phyloP scores from a whole-genome alignment of 2,329 filamentous ascomycete species.

The Colletotrichum shisoi region DNA sequence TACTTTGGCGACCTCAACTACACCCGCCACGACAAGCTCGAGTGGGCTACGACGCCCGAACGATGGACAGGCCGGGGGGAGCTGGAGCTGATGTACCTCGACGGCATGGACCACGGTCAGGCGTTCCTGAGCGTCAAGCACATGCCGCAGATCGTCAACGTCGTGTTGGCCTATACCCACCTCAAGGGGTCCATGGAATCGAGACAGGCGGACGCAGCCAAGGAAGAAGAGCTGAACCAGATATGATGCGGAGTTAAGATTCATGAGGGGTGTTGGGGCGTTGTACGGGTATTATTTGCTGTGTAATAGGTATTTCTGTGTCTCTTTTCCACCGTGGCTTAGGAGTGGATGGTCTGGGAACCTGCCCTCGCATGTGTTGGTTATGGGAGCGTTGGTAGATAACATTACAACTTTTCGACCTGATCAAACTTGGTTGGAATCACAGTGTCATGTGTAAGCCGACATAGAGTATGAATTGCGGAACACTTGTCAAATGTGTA shows the following conservation, averaged over 20 bases:
- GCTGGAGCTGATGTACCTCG: slow-evolving; percentile 43
- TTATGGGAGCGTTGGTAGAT: not conserved
- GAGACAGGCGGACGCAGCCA: slow-evolving; percentile 21
- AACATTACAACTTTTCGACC: not conserved
- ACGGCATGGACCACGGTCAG: slow-evolving; percentile 43
- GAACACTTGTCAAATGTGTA: too few relatives aligned
- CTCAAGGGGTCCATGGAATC: slow-evolving; percentile 22
- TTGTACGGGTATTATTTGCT: not conserved
- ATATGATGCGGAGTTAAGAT: slow-evolving; percentile 3
- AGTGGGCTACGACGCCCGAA: slow-evolving; percentile 36
- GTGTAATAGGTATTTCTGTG: not conserved
- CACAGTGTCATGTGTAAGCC: too few relatives aligned
- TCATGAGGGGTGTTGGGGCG: not conserved
- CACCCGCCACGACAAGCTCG: slow-evolving; percentile 34
- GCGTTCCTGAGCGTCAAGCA: slow-evolving; percentile 33
- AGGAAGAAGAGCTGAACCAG: slow-evolving; percentile 31
- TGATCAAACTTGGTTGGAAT: too few relatives aligned
- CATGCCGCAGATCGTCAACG: slow-evolving; percentile 32
- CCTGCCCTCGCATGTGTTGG: slow-evolving; percentile 20
- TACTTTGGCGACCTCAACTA: slow-evolving; percentile 41
- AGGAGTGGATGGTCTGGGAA: slow-evolving; percentile 32
- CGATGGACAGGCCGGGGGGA: slow-evolving; percentile 42
- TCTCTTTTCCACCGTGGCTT: not conserved
- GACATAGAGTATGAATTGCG: too few relatives aligned
- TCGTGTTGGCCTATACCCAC: slow-evolving; percentile 31